Evolutionary conservation across 1,284 basidiomycete genomes (phyloP).

Genomic region (Marasmius fiardii): DNA sequence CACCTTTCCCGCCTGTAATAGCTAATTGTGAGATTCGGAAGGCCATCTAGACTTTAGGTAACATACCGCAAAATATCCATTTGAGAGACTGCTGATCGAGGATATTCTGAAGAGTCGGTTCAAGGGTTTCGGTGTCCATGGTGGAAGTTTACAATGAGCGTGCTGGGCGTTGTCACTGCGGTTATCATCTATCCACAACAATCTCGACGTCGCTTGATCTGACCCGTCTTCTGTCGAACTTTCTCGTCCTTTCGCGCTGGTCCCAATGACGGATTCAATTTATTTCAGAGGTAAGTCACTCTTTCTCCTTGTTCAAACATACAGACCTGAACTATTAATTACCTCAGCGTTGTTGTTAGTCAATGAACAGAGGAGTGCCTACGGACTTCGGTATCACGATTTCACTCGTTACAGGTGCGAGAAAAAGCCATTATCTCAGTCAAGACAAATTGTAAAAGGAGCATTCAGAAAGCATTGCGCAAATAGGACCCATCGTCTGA

Average conservation of each 20-base stretch:
- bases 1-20: slow-evolving; percentile 84
- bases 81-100: slow-evolving; percentile 87
- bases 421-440: background rate
- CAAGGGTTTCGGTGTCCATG: slow-evolving; percentile 51
- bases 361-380: slow-evolving; percentile 88
- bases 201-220: no score
- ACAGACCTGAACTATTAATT: background rate
- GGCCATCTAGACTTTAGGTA: slow-evolving; percentile 10
- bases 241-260: background rate
- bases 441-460: background rate
- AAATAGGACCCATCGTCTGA: slow-evolving; percentile 85
- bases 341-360: slow-evolving; percentile 73
- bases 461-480: slow-evolving; percentile 79
- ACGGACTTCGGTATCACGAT: slow-evolving; percentile 89
- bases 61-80: slow-evolving; percentile 94
- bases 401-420: slow-evolving; percentile 77
- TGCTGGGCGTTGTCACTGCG: no score
- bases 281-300: slow-evolving; percentile 30
- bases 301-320: slow-evolving; percentile 4
- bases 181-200: no score
- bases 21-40: slow-evolving; percentile 12
- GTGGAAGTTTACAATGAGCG: background rate
- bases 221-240: background rate
- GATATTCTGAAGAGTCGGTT: slow-evolving; percentile 85
- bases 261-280: background rate